These are phyloP conservation scores for Rhinocladiella similis DNA, from an alignment of 2,329 filamentous ascomycete species.

Conservation along the genomic window DNA sequence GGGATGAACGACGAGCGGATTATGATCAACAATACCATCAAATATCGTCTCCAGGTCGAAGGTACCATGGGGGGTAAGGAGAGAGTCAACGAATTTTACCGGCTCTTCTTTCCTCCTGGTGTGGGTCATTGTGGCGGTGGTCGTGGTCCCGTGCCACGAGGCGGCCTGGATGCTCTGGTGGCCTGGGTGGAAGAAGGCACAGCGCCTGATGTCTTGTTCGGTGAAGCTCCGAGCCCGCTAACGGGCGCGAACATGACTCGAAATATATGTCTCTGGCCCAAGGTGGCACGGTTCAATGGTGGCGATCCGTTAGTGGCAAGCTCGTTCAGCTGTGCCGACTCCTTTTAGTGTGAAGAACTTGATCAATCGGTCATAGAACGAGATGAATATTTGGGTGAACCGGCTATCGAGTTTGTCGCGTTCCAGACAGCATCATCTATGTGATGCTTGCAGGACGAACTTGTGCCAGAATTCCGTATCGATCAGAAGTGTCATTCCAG, in stretches of 20 bases:
- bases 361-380: no score
- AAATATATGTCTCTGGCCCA: conserved; percentile 47
- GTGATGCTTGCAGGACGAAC: no score
- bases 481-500: no score
- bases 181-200: conserved; percentile 2
- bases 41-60: conserved; percentile 35
- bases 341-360: not conserved
- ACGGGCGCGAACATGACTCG: conserved; percentile 43
- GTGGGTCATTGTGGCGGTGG: conserved; percentile 3
- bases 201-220: not conserved
- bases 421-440: no score
- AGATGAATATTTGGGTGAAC: not conserved
- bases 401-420: no score
- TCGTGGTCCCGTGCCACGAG: not conserved
- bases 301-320: conserved; percentile 36
- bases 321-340: conserved; percentile 30
- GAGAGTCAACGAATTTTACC: conserved; percentile 1
- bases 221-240: not conserved
- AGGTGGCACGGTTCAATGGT: conserved; percentile 39
- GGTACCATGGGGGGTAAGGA: not conserved
- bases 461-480: no score
- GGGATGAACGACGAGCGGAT: conserved; percentile 42
- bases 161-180: not conserved
- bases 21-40: conserved; percentile 34
- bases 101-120: conserved; percentile 5